These are phyloP conservation scores for Wickerhamiella kazuoi DNA, from an alignment of 805 yeast species.

Conservation along the genomic window DNA sequence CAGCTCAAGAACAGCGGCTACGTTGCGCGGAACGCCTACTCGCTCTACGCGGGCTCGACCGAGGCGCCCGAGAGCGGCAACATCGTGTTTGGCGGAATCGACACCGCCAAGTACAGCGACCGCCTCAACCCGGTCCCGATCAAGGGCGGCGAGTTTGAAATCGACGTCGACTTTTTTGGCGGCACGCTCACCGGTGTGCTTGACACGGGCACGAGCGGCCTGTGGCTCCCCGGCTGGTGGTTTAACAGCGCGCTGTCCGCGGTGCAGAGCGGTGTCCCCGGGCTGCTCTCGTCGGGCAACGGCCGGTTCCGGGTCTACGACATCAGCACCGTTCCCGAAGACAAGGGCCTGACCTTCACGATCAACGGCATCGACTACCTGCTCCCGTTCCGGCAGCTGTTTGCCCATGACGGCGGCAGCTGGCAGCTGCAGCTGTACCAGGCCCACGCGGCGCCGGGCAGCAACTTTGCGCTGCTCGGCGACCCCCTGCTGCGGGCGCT, in stretches of 20 bases:
- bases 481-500: conserved; percentile 45
- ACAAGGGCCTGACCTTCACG: neutral
- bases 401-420: no score
- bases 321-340: no score
- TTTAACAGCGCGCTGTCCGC: no score
- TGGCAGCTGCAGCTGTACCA: no score
- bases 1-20: conserved; percentile 18
- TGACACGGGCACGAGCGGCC: neutral
- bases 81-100: conserved; percentile 34
- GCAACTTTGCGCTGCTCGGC: conserved; percentile 26
- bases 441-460: neutral
- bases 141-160: neutral
- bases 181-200: neutral
- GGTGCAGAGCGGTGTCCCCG: neutral
- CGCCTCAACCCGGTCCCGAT: conserved; percentile 23
- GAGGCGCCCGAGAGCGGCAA: conserved; percentile 16
- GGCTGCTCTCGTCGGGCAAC: neutral
- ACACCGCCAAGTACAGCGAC: conserved; percentile 30
- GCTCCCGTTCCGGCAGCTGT: neutral
- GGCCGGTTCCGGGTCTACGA: neutral
- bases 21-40: conserved; percentile 22
- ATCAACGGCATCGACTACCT: neutral
- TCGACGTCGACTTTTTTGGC: neutral
- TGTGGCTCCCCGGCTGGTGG: no score
- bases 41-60: conserved; percentile 21